phyloP scores from a whole-genome alignment of 202 grass and related monocot genomes.

The Carex arenaria region DNA sequence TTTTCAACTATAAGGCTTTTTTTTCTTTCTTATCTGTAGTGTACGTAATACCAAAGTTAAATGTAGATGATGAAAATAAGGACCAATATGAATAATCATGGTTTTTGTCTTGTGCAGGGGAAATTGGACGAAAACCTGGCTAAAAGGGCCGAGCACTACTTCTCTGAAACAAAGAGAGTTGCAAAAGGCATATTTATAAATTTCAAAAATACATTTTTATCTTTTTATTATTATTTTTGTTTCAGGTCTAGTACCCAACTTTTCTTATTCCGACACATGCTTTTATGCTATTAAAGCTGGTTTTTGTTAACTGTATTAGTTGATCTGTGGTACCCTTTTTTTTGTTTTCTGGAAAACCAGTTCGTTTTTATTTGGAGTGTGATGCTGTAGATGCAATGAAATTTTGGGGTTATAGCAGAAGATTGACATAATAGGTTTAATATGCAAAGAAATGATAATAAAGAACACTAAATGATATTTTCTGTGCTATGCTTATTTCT shows the following conservation, averaged over 20 bases:
- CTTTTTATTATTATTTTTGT: neutral
- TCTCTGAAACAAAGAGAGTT: conserved; percentile 74
- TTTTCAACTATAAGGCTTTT: neutral
- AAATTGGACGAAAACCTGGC: conserved; percentile 60
- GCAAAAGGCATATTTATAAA: conserved; percentile 46
- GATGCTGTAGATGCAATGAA: neutral
- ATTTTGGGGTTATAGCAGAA: neutral
- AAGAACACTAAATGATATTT: neutral
- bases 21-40: neutral
- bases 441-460: neutral
- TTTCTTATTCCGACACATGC: neutral
- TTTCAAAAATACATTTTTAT: neutral
- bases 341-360: neutral
- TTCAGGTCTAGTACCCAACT: neutral
- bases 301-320: neutral
- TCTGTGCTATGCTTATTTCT: neutral
- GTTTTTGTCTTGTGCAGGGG: conserved; percentile 30
- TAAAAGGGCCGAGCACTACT: conserved; percentile 88
- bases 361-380: neutral
- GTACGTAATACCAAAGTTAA: neutral
- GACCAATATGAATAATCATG: neutral
- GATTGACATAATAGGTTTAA: neutral
- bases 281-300: neutral
- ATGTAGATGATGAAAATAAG: neutral
- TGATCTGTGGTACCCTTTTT: neutral